Evolutionary conservation across 352 stramenopile genomes (phyloP).

Genomic region (Phytophthora kernoviae): DNA sequence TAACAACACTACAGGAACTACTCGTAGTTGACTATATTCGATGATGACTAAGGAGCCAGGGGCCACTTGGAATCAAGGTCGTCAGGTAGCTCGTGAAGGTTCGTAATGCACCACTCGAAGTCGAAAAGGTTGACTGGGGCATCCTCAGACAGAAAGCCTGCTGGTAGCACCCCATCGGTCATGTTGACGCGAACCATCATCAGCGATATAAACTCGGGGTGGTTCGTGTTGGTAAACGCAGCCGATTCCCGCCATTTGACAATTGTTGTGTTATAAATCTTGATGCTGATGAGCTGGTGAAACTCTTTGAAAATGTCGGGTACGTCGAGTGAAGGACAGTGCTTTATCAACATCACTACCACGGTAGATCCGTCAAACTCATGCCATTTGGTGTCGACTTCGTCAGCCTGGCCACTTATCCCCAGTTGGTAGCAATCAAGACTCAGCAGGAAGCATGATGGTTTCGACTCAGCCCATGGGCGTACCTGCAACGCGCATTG

Average conservation of each 20-base stretch:
- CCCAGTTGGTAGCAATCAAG: constrained; percentile 29
- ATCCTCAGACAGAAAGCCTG: constrained; percentile 12
- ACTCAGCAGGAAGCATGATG: constrained; percentile 32
- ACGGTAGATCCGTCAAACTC: constrained; percentile 22
- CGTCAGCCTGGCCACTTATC: constrained; percentile 6
- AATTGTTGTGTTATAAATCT: constrained; percentile 49
- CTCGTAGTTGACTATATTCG: constrained; percentile 23
- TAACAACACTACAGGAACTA: constrained; percentile 7
- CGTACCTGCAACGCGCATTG: constrained; percentile 33
- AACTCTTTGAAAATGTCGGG: constrained; percentile 28
- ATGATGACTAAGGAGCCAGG: constrained; percentile 17
- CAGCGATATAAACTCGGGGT: constrained; percentile 23
- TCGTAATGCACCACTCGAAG: constrained; percentile 38
- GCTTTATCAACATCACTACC: constrained; percentile 29
- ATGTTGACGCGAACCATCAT: constrained; percentile 30
- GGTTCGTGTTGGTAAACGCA: constrained; percentile 29
- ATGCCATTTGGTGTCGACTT: constrained; percentile 20
- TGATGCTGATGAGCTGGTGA: constrained; percentile 17
- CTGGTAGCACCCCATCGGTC: constrained; percentile 10
- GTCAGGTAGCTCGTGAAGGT: constrained; percentile 38
- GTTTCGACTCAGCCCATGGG: constrained; percentile 22
- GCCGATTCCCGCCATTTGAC: constrained; percentile 24
- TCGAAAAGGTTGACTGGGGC: constrained; percentile 24
- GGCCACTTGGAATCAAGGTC: constrained; percentile 37
- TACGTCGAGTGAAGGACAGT: constrained; percentile 32